Evolutionary conservation across 2,329 filamentous ascomycete genomes (phyloP).

Genomic region (Sarocladium brachiariae): DNA sequence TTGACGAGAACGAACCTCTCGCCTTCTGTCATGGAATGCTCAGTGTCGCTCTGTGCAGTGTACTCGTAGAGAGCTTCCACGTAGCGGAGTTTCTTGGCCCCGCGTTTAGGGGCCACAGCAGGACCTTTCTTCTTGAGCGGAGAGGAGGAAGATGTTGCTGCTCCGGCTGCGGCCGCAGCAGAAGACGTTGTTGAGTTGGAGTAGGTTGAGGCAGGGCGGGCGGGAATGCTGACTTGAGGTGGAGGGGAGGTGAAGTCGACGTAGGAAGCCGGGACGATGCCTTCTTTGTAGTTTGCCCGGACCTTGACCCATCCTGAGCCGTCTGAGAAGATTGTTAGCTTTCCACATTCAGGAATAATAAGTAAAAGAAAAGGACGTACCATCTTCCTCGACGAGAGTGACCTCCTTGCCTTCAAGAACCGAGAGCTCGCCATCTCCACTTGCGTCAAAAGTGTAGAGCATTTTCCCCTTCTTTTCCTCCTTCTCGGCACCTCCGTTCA

Average conservation of each 20-base stretch:
- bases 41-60: constrained; percentile 72
- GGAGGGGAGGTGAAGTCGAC: constrained; percentile 57
- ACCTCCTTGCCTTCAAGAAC: constrained; percentile 76
- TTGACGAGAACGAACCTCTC: constrained; percentile 87
- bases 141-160: constrained; percentile 15
- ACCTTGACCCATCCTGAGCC: constrained; percentile 90
- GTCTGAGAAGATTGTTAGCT: constrained; percentile 46
- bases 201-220: constrained; percentile 65
- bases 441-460: constrained; percentile 80
- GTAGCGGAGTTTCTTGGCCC: constrained; percentile 89
- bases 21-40: constrained; percentile 86
- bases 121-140: constrained; percentile 76
- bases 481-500: constrained; percentile 33
- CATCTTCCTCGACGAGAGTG: constrained; percentile 74
- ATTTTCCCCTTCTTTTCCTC: constrained; percentile 68
- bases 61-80: constrained; percentile 94
- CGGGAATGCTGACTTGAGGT: constrained; percentile 30
- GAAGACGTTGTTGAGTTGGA: constrained; percentile 57
- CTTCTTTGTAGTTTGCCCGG: constrained; percentile 65
- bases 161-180: constrained; percentile 23
- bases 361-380: constrained; percentile 43
- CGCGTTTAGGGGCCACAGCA: constrained; percentile 81
- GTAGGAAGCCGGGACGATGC: constrained; percentile 82
- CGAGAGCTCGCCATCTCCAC: constrained; percentile 72
- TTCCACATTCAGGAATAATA: neutral